A percentile compares a stretch with the other conserved stretches of the same genome.
Evolutionary conservation across 179 eudicot genomes (phyloP).

Genomic region (Vitellaria paradoxa): DNA sequence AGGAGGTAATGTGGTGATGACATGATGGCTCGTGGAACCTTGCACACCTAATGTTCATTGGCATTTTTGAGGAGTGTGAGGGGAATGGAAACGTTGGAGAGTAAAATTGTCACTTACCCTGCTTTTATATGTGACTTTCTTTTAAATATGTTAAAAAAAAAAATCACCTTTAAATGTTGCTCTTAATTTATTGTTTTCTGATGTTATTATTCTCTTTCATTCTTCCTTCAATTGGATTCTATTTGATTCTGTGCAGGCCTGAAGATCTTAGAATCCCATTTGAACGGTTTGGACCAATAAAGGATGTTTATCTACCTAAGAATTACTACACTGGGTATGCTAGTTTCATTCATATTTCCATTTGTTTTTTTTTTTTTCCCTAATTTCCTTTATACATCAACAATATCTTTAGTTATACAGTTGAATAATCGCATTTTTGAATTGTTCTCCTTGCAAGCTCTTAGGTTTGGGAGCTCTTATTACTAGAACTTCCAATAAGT

Average conservation of each 20-base stretch:
- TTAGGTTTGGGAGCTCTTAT: too few relatives aligned
- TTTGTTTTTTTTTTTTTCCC: too few relatives aligned
- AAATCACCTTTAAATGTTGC: background rate
- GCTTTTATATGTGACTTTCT: background rate
- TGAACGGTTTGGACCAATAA: slow-evolving; percentile 73
- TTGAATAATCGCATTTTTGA: too few relatives aligned
- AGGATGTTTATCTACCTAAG: slow-evolving; percentile 82
- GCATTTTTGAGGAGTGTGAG: too few relatives aligned
- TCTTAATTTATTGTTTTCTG: background rate
- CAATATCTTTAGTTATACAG: too few relatives aligned
- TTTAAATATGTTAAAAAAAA: too few relatives aligned
- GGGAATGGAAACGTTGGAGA: background rate
- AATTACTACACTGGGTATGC: slow-evolving; percentile 75
- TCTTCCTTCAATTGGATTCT: background rate
- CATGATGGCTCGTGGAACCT: too few relatives aligned
- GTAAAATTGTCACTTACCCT: background rate
- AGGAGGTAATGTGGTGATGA: too few relatives aligned
- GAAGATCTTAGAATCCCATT: slow-evolving; percentile 70
- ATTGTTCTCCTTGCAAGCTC: too few relatives aligned
- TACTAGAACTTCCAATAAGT: too few relatives aligned
- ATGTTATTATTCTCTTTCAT: slow-evolving; percentile 4
- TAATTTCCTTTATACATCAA: too few relatives aligned
- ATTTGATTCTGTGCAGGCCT: slow-evolving; percentile 44
- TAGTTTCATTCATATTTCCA: background rate
- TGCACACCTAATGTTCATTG: too few relatives aligned